Base-by-base conservation (phyloP, 2,329 filamentous ascomycete genomes). In the Thielaviopsis euricoi region DNA sequence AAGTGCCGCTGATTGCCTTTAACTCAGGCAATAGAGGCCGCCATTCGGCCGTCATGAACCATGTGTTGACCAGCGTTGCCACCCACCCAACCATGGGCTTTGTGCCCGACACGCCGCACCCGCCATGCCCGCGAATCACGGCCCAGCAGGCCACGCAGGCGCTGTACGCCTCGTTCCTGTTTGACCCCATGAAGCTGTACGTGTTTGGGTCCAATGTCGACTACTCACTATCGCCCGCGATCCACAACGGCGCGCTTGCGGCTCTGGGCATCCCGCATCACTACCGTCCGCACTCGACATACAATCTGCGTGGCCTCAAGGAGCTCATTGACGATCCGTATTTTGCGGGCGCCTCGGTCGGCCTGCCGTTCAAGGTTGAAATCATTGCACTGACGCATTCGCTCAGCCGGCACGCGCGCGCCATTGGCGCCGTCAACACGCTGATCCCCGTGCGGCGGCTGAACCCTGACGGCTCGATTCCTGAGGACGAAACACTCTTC, bases 341-440 rank as follows among this genome's bases (percentile, higher is more conserved):
- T 40, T 89, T 89, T 66, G 86, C 84, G 4, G 86, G 86, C 9
- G 80, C 83, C 2, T 85, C 83, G 33, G 76, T 89, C 53, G 83
- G 82, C 23, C 75, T 87, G 29, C 86, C 86, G 0, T 89, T 85
- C 74, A 89, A 89, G 65, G 81, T 86, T 1, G 81, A 86, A 64
- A 79, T 86, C 7, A 82, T 89, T 54, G 79, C 78, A 12, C 71
- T 85, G 15, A 81, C 85, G 4, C 78, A 86, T 64, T 83, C 82
- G 0, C 74, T 88, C 60, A 89, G 85, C 62, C 79, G 78, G 17
- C 85, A 89, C 64, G 86, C 86, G 1, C 79, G 77, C 56, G 85
- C 83, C 1, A 89, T 89, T 60, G 86, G 86, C 0, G 85, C 86
- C 1, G 80, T 87, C 52, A 89, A 90, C 62, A 89, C 86, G 0